Percentiles rank a stretch among this genome's conserved stretches.
These are phyloP conservation scores for Lachnellula subtilissima DNA, from an alignment of 2,329 filamentous ascomycete species.

Conservation along the genomic window DNA sequence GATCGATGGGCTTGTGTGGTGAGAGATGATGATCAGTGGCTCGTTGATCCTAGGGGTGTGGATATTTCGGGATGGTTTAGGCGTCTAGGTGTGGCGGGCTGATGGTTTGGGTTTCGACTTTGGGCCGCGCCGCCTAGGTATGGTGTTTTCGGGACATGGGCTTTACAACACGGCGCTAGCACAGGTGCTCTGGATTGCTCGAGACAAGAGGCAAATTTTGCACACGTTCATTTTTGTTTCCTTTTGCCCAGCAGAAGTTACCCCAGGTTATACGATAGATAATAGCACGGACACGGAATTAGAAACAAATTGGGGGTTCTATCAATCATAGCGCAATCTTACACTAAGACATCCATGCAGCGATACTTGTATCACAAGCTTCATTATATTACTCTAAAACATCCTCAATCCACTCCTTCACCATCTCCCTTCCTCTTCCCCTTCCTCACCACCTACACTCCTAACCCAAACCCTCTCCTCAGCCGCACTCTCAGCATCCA, in stretches of 20 bases:
- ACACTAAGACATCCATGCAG: not conserved
- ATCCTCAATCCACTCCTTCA: constrained; percentile 18
- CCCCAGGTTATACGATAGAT: not conserved
- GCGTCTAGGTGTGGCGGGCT: too few species aligned
- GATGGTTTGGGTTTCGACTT: too few species aligned
- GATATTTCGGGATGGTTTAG: too few species aligned
- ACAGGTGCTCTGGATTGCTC: too few species aligned
- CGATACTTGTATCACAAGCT: not conserved
- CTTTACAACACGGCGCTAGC: too few species aligned
- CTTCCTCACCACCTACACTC: not conserved
- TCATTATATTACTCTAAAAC: not conserved
- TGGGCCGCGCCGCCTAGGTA: too few species aligned
- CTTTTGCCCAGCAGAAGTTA: too few species aligned
- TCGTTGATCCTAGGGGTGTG: too few species aligned
- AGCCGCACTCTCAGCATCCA: constrained; percentile 15
- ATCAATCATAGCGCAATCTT: not conserved
- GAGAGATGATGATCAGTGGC: not conserved
- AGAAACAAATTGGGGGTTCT: not conserved
- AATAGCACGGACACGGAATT: not conserved
- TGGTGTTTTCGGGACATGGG: too few species aligned
- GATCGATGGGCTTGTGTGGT: constrained; percentile 2
- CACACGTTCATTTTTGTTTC: too few species aligned
- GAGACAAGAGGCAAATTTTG: too few species aligned
- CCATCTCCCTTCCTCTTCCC: constrained; percentile 1
- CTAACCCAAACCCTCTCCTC: constrained; percentile 13